Conservation (phyloP, 2,329 filamentous ascomycete genomes). For the Dryadomyces sulphureus region DNA sequence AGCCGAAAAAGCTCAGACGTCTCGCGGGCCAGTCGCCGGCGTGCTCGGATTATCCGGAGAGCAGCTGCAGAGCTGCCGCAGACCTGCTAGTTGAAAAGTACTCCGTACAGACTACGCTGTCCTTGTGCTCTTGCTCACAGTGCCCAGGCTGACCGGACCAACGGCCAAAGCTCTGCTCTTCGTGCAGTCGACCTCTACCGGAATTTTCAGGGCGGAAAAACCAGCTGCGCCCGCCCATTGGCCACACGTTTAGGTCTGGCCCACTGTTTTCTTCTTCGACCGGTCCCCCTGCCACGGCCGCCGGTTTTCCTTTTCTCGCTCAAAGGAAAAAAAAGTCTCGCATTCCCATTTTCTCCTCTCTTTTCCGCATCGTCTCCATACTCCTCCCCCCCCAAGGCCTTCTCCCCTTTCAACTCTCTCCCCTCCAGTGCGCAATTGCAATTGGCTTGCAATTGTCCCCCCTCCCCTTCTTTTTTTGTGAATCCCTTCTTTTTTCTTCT, state of each 20-base stretch:
- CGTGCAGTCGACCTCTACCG: slow-evolving; percentile 7
- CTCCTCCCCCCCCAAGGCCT: slow-evolving; percentile 3
- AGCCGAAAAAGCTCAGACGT: neutral
- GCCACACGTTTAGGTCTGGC: slow-evolving; percentile 1
- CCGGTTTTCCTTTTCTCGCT: slow-evolving; percentile 8
- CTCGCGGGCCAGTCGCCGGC: no score
- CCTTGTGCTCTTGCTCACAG: neutral
- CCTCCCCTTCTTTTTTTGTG: slow-evolving; percentile 33
- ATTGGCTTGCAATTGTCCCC: slow-evolving; percentile 43
- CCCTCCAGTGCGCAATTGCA: slow-evolving; percentile 34
- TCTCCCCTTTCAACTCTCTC: slow-evolving; percentile 2
- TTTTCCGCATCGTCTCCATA: slow-evolving; percentile 10
- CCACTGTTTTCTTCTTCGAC: slow-evolving; percentile 6
- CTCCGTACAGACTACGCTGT: no score
- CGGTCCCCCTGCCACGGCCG: slow-evolving; percentile 1
- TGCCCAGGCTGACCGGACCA: slow-evolving; percentile 6
- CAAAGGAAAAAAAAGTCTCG: slow-evolving; percentile 9
- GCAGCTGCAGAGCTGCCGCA: neutral
- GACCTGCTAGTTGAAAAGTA: neutral
- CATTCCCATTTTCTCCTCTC: slow-evolving; percentile 9
- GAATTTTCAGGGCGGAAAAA: slow-evolving; percentile 13
- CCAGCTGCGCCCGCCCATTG: slow-evolving; percentile 9
- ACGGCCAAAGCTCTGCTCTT: slow-evolving; percentile 6
- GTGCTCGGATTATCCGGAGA: slow-evolving; percentile 2
- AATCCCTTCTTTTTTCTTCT: slow-evolving; percentile 21